Percentiles rank a stretch among this genome's conserved stretches.
phyloP scores from a whole-genome alignment of 371 early-diverging fungal species.

The Syncephalastrum sp. region DNA sequence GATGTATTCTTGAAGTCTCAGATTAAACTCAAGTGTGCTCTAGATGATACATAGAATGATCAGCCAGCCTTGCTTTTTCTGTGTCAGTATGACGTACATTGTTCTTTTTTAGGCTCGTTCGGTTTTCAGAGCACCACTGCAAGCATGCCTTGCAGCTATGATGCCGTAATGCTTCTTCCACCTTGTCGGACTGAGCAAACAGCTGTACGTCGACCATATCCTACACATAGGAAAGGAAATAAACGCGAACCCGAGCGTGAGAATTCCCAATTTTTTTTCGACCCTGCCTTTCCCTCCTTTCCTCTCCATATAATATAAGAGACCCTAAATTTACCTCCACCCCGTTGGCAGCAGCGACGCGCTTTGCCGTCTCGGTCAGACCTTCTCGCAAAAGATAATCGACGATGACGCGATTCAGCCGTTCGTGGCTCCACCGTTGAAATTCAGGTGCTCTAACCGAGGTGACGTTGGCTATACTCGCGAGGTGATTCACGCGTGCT shows the following conservation, averaged over 20 bases:
- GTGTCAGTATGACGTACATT: conserved; percentile 23
- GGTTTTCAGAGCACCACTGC: conserved; percentile 93
- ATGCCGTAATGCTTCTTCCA: conserved; percentile 74
- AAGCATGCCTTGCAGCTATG: conserved; percentile 84
- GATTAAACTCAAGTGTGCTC: conserved; percentile 93
- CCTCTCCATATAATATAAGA: not conserved
- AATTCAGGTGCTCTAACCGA: conserved; percentile 66
- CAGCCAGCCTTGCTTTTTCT: not conserved
- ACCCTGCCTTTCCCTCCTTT: not conserved
- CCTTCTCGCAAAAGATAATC: conserved; percentile 93
- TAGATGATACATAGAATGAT: conserved; percentile 15
- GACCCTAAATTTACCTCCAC: conserved; percentile 57
- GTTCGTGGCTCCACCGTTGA: conserved; percentile 76
- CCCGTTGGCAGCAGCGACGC: conserved; percentile 58
- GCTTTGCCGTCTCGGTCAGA: conserved; percentile 71
- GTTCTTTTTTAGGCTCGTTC: conserved; percentile 75
- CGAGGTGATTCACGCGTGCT: conserved; percentile 75
- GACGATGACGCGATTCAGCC: conserved; percentile 84
- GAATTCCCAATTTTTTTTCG: not conserved
- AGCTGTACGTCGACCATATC: conserved; percentile 87
- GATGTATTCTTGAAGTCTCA: conserved; percentile 91
- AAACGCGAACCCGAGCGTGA: not conserved
- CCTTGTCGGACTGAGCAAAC: conserved; percentile 75
- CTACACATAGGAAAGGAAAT: conserved; percentile 35
- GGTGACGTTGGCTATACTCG: conserved; percentile 62